Evolutionary conservation across 2,329 filamentous ascomycete genomes (phyloP).

Genomic region (Ascochyta lentis): DNA sequence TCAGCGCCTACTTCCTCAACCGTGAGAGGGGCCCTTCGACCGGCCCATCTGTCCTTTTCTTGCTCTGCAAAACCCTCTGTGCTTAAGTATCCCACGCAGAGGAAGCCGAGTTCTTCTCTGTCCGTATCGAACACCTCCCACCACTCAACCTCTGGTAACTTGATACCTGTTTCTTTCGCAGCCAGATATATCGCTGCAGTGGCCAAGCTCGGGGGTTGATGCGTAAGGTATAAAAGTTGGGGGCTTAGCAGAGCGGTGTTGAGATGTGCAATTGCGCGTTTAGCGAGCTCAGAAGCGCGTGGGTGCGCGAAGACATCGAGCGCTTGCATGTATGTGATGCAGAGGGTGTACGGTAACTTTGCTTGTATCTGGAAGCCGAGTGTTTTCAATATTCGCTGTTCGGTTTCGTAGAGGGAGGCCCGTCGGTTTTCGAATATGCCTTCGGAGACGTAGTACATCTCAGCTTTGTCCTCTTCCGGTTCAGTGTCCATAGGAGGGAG

Average conservation of each 20-base stretch:
- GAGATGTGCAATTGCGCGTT: slow-evolving; percentile 75
- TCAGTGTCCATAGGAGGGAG: slow-evolving; percentile 63
- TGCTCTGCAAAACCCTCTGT: slow-evolving; percentile 71
- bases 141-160: slow-evolving; percentile 85
- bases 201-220: slow-evolving; percentile 85
- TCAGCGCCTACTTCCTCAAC: slow-evolving; percentile 66
- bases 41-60: slow-evolving; percentile 63
- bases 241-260: slow-evolving; percentile 86
- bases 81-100: slow-evolving; percentile 85
- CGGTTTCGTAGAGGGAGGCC: slow-evolving; percentile 74
- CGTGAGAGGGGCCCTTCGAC: slow-evolving; percentile 63
- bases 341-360: slow-evolving; percentile 82
- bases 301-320: slow-evolving; percentile 68
- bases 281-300: slow-evolving; percentile 62
- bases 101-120: slow-evolving; percentile 89
- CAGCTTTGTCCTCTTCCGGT: slow-evolving; percentile 33
- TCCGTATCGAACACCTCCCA: slow-evolving; percentile 99
- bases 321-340: slow-evolving; percentile 90
- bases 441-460: slow-evolving; percentile 70
- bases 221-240: slow-evolving; percentile 88
- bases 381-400: slow-evolving; percentile 76
- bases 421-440: slow-evolving; percentile 66
- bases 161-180: slow-evolving; percentile 75
- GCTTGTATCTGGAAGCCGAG: slow-evolving; percentile 86
- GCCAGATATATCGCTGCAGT: slow-evolving; percentile 92